A percentile compares a stretch with the other conserved stretches of the same genome.
phyloP scores from a whole-genome alignment of 2,329 filamentous ascomycete species.

The Neopestalotiopsis sp. region DNA sequence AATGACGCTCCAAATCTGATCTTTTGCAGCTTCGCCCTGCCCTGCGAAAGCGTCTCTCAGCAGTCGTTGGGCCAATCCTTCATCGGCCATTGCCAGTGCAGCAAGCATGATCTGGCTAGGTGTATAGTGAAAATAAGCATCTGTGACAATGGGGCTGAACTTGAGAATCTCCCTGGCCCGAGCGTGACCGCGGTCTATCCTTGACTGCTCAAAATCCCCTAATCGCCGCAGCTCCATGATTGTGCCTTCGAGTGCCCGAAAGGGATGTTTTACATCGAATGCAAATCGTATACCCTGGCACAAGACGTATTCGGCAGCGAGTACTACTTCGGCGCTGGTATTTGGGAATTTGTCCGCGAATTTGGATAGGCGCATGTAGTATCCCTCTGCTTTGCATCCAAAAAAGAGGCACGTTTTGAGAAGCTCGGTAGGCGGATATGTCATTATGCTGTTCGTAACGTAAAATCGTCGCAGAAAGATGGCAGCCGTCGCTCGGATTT shows the following conservation, averaged over 20 bases:
- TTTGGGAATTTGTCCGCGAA: conserved; percentile 75
- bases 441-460: conserved; percentile 93
- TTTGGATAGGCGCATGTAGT: conserved; percentile 67
- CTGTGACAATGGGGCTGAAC: conserved; percentile 82
- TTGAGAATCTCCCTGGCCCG: conserved; percentile 76
- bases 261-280: conserved; percentile 91
- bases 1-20: conserved; percentile 56
- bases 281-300: conserved; percentile 93
- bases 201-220: conserved; percentile 61
- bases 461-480: conserved; percentile 95
- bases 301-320: conserved; percentile 90
- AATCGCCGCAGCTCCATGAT: conserved; percentile 80
- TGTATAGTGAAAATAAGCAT: conserved; percentile 96
- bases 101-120: conserved; percentile 93
- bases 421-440: conserved; percentile 88
- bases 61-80: conserved; percentile 59
- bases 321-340: conserved; percentile 78
- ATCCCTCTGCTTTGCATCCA: conserved; percentile 89
- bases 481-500: conserved; percentile 74
- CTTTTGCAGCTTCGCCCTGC: conserved; percentile 31
- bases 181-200: conserved; percentile 68
- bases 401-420: conserved; percentile 92
- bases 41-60: conserved; percentile 46
- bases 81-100: conserved; percentile 77
- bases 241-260: conserved; percentile 83